Evolutionary conservation across 2,329 filamentous ascomycete species (phyloP).

Genomic region (Coniochaeta hoffmannii): DNA sequence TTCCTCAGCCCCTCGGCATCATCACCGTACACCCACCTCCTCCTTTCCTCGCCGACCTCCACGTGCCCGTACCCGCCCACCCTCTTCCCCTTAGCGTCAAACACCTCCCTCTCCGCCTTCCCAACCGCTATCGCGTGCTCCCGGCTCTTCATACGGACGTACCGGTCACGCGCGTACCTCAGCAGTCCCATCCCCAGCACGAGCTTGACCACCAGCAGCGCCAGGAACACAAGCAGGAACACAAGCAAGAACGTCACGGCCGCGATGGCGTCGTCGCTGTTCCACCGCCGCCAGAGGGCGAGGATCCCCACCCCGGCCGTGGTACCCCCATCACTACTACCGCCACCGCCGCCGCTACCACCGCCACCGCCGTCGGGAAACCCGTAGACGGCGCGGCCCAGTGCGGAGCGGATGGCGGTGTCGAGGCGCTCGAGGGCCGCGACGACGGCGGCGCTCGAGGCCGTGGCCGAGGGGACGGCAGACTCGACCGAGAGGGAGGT

Average conservation of each 20-base stretch:
- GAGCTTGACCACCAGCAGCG: constrained; percentile 78
- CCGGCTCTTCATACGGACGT: constrained; percentile 69
- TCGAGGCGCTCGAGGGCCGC: constrained; percentile 76
- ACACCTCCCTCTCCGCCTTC: constrained; percentile 42
- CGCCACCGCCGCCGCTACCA: constrained; percentile 17
- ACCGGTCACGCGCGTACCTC: constrained; percentile 70
- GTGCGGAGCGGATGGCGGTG: constrained; percentile 65
- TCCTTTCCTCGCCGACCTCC: constrained; percentile 82
- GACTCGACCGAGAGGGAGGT: constrained; percentile 60
- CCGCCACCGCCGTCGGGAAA: constrained; percentile 29
- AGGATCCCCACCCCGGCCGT: constrained; percentile 21
- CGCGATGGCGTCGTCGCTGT: constrained; percentile 66
- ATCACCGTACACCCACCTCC: constrained; percentile 80
- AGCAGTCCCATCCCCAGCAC: constrained; percentile 83
- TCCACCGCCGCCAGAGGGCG: constrained; percentile 44
- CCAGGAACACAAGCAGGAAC: constrained; percentile 76
- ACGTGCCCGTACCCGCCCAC: constrained; percentile 78
- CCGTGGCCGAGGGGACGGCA: constrained; percentile 29
- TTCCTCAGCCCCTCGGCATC: constrained; percentile 63
- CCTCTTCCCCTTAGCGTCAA: constrained; percentile 65
- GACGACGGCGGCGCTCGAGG: constrained; percentile 65
- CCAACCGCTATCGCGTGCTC: constrained; percentile 46
- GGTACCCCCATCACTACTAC: constrained; percentile 17
- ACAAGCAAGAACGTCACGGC: constrained; percentile 76
- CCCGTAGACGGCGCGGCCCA: constrained; percentile 67